Base-by-base conservation (phyloP, 306 rosid species). In the Cicer yamashitae region DNA sequence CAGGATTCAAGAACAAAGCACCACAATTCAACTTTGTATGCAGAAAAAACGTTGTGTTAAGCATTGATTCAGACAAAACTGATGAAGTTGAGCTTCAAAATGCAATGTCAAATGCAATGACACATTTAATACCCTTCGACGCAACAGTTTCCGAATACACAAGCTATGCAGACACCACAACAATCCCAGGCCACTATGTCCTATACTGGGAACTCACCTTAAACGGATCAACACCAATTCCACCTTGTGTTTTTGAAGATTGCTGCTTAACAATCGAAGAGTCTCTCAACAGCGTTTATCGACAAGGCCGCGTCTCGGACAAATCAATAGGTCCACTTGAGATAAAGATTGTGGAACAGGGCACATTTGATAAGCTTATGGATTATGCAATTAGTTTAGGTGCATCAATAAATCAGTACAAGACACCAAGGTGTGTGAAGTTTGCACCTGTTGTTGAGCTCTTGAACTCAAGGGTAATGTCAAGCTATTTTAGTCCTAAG, bases 41-140 rank as follows among this genome's bases (percentile, higher is more conserved):
- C 73, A 71, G 99, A 64, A 94, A 94, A 65, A 94, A 94, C 39
- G 99, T 94, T 22, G 96, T 88, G 0, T 47, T 94, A 46, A 91
- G 99, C 96, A 92, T 94, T 66, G 99, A 94, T 75, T 52, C 97
- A 1, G 99, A 94, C 86, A 94, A 94, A 76, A 94, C 99, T 1
- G 97, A 92, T 11, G 99, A 94, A 39, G 99, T 94, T 7, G 99
- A 94, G 89, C 93, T 94, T 1, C 99, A 94, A 75, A 87, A 85
- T 7, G 97, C 97, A 39, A 86, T 94, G 84, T 77, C 86, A 51
- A 85, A 87, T 61, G 97, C 97, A 3, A 84, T 81, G 82, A 86
- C 76, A 40, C 93, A 91, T 71, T 80, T 94, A 69, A 82, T 83
- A 1, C 96, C 93, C 2, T 92, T 94, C 46, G 96, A 84, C 15